Evolutionary conservation across 306 rosid species (phyloP), one percentile per base, ranked within the genome.

Genomic region (Ammopiptanthus mongolicus): DNA sequence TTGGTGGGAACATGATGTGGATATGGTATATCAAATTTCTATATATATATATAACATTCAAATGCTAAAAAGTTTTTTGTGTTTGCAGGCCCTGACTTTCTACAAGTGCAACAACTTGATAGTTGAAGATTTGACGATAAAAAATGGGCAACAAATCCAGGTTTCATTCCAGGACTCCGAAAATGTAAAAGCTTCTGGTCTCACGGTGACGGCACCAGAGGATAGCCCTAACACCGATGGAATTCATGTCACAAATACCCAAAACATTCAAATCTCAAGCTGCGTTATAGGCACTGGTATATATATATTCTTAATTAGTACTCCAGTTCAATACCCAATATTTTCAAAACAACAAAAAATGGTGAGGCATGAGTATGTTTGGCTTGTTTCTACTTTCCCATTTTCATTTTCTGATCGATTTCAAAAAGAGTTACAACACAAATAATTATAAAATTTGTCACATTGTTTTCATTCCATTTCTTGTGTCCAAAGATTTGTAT

Each of bases 151-250:
- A 55, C 86, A 90, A 84, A 84, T 90, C 4, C 97, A 92, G 0
- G 51, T 90, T 7, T 17, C 84, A 3, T 85, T 92, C 17, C 82
- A 88, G 29, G 65, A 77, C 10, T 85, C 90, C 14, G 22, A 0
- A 3, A 69, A 85, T 5, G 86, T 90, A 78, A 57, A 25, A 19
- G 89, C 67, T 85, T 85, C 82, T 0, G 31, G 63, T 42, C 81
- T 92, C 18, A 83, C 42, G 0, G 79, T 90, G 25, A 86, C 79
- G 9, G 77, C 98, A 23, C 95, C 96, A 0, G 76, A 23, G 29
- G 60, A 80, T 18, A 93, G 98, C 55, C 98, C 91, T 41, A 90
- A 90, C 74, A 93, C 98, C 0, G 96, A 93, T 67, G 96, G 98
- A 2, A 93, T 93, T 84, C 96, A 93, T 58, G 77, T 93, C 59